Evolutionary conservation across 495 filamentous ascomycete species (phyloP).

Genomic region (Glutinoglossum americanum): DNA sequence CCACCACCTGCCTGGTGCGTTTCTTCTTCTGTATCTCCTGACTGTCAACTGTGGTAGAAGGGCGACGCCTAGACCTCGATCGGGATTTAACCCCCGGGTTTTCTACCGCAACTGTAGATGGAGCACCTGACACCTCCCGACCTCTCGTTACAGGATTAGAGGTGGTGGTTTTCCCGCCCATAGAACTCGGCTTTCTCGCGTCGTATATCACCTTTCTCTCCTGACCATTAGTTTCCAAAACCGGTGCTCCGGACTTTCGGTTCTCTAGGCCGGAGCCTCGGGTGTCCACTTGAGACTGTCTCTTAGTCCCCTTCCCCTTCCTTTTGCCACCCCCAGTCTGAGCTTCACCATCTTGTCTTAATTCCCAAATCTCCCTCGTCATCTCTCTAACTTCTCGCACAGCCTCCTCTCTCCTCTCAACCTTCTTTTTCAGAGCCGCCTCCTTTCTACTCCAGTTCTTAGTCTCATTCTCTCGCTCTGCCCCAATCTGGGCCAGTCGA

Average conservation of each 20-base stretch:
- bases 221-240: not conserved
- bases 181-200: not conserved
- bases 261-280: not conserved
- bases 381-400: conserved; percentile 2
- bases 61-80: not conserved
- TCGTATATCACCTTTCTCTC: not conserved
- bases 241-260: not conserved
- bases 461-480: conserved; percentile 2
- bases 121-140: not conserved
- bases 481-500: conserved; percentile 9
- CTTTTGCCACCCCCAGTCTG: not conserved
- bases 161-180: not conserved
- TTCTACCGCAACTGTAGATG: not conserved
- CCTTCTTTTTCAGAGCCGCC: not conserved
- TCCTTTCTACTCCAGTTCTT: conserved; percentile 1
- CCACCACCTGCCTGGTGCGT: not conserved
- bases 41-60: not conserved
- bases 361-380: conserved; percentile 4
- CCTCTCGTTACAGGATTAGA: not conserved
- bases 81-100: not conserved
- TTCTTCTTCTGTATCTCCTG: not conserved
- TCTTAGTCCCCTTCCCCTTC: not conserved
- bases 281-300: not conserved
- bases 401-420: conserved; percentile 1
- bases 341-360: not conserved